Percentiles rank a stretch among this genome's conserved stretches.
phyloP scores from a whole-genome alignment of 1,284 basidiomycete species.

The Moniliella sp. region DNA sequence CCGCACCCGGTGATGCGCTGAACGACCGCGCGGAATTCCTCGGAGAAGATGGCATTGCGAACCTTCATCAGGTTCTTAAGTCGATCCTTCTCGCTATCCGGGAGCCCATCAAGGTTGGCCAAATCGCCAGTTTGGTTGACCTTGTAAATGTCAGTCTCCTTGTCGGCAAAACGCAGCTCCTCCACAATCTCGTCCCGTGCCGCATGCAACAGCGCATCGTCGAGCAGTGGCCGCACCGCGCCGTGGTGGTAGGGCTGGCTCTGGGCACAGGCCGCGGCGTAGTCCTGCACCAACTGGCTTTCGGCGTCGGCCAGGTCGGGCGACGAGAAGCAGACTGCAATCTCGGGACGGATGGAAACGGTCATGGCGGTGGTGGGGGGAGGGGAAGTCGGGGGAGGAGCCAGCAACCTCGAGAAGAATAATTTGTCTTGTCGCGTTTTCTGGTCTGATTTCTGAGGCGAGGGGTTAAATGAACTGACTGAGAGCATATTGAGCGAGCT shows the following conservation, averaged over 20 bases:
- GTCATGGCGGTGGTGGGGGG: too few relatives aligned
- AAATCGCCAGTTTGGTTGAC: slow-evolving; percentile 94
- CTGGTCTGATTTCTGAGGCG: too few relatives aligned
- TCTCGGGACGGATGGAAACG: too few relatives aligned
- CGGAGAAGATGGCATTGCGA: slow-evolving; percentile 76
- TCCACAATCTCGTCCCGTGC: slow-evolving; percentile 60
- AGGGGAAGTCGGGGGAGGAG: too few relatives aligned
- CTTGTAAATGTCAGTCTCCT: slow-evolving; percentile 98
- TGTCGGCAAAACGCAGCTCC: slow-evolving; percentile 76
- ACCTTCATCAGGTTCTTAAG: slow-evolving; percentile 42
- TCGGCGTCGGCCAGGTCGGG: too few relatives aligned
- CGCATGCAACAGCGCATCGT: slow-evolving; percentile 53
- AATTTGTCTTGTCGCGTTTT: too few relatives aligned
- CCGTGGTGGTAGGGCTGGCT: slow-evolving; percentile 73
- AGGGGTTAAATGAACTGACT: too few relatives aligned
- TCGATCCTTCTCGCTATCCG: slow-evolving; percentile 16
- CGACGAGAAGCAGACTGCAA: too few relatives aligned
- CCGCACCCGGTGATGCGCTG: slow-evolving; percentile 77
- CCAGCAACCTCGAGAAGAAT: too few relatives aligned
- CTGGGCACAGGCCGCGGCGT: too few relatives aligned
- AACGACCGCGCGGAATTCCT: slow-evolving; percentile 60
- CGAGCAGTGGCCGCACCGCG: slow-evolving; percentile 59
- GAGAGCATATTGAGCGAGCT: too few relatives aligned
- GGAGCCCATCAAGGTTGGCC: slow-evolving; percentile 65
- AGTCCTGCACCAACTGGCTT: too few relatives aligned